These are phyloP conservation scores for Wallacemonas collosoma DNA, from an alignment of 208 protist species.

Conservation along the genomic window DNA sequence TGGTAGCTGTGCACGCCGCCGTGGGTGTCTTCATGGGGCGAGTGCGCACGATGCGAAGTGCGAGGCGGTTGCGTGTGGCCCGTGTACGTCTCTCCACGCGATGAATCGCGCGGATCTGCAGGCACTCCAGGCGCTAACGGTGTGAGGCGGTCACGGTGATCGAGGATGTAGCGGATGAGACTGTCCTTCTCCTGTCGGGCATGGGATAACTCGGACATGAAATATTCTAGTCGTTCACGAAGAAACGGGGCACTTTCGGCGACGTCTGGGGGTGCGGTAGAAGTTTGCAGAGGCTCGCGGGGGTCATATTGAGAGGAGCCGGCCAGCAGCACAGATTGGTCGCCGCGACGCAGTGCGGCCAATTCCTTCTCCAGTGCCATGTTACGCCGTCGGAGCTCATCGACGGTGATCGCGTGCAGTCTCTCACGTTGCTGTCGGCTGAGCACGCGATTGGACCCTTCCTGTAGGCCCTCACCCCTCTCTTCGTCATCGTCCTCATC, in stretches of 20 bases:
- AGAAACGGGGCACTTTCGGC: neutral
- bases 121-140: neutral
- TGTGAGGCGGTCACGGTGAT: neutral
- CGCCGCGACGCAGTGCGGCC: constrained; percentile 13
- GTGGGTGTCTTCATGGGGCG: constrained; percentile 1
- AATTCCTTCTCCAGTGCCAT: constrained; percentile 41
- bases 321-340: neutral
- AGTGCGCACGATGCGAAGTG: neutral
- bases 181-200: constrained; percentile 40
- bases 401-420: constrained; percentile 36
- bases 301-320: constrained; percentile 19
- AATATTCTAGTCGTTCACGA: constrained; percentile 25
- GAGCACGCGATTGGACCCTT: neutral
- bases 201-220: constrained; percentile 34
- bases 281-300: constrained; percentile 19
- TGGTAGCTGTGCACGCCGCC: constrained; percentile 13
- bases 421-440: constrained; percentile 18
- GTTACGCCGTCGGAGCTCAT: constrained; percentile 61
- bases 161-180: constrained; percentile 25
- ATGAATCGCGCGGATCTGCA: neutral
- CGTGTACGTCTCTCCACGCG: too few species aligned
- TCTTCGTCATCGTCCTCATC: neutral
- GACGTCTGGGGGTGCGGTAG: neutral
- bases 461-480: neutral
- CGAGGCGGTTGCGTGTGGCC: too few species aligned